Percentiles rank a stretch among this genome's conserved stretches.
phyloP scores from a whole-genome alignment of 2,329 filamentous ascomycete genomes.

The Colletotrichum higginsianum region DNA sequence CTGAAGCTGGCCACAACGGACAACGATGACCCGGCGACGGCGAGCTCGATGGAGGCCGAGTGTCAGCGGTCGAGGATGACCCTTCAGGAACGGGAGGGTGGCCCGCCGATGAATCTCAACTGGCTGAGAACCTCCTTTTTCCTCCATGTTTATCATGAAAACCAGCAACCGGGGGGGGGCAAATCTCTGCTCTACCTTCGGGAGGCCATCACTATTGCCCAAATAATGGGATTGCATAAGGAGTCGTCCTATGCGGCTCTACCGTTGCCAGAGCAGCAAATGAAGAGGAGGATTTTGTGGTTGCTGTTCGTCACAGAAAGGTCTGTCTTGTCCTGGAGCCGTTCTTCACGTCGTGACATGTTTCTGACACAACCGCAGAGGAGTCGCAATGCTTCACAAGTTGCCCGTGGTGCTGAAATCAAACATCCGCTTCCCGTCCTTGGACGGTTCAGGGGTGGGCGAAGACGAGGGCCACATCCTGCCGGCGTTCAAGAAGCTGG shows the following conservation, averaged over 20 bases:
- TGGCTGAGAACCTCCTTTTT: conserved; percentile 64
- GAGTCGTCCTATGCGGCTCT: conserved; percentile 57
- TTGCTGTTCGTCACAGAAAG: conserved; percentile 59
- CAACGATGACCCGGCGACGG: conserved; percentile 51
- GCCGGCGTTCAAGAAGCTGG: conserved; percentile 64
- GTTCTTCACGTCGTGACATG: background rate
- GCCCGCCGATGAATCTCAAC: conserved; percentile 54
- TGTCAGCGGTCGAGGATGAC: conserved; percentile 50
- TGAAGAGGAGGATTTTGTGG: conserved; percentile 58
- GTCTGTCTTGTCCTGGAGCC: conserved; percentile 30
- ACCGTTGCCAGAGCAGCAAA: conserved; percentile 57
- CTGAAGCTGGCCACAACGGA: conserved; percentile 57
- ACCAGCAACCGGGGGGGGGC: conserved; percentile 60
- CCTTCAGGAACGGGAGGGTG: conserved; percentile 47
- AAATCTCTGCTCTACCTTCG: conserved; percentile 64
- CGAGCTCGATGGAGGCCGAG: conserved; percentile 53
- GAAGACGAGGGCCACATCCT: conserved; percentile 61
- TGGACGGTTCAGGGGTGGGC: conserved; percentile 50
- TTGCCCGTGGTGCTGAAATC: conserved; percentile 62
- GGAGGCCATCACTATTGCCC: conserved; percentile 66
- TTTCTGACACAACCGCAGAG: conserved; percentile 48
- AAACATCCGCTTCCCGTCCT: conserved; percentile 54
- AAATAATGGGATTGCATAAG: conserved; percentile 63
- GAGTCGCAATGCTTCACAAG: conserved; percentile 65
- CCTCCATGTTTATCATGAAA: conserved; percentile 67